A percentile compares a stretch with the other conserved stretches of the same genome.
These are phyloP conservation scores for Alloteropsis angusta DNA, from an alignment of 202 grass and related monocot species.

Conservation along the genomic window DNA sequence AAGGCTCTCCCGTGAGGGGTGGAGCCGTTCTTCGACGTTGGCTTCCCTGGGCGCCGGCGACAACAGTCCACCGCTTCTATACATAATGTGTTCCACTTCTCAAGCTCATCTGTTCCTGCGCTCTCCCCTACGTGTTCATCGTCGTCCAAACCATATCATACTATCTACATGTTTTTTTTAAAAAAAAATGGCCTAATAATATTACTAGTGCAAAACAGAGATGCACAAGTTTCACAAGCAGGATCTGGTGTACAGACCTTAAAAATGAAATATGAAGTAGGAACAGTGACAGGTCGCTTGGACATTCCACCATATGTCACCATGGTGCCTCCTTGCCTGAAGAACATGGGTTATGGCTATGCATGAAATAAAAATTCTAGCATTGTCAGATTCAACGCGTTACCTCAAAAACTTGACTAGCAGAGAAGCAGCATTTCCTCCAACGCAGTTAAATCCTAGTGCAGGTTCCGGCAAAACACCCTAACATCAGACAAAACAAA, in stretches of 20 bases:
- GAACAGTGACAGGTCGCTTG: constrained; percentile 68
- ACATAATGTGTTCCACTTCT: too few species aligned
- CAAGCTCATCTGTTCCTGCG: too few species aligned
- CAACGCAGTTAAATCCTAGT: constrained; percentile 92
- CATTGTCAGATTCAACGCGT: neutral
- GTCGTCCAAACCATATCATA: too few species aligned
- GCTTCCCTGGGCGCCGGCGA: too few species aligned
- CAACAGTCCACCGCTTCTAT: too few species aligned
- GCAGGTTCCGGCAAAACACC: constrained; percentile 64
- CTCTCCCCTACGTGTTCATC: too few species aligned
- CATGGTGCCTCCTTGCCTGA: constrained; percentile 85
- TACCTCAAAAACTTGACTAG: constrained; percentile 78
- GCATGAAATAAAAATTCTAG: neutral
- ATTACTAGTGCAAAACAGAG: neutral
- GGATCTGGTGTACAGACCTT: constrained; percentile 52
- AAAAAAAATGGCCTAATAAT: neutral
- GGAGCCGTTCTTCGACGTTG: too few species aligned
- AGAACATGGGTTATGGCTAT: neutral
- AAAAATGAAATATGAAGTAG: constrained; percentile 92
- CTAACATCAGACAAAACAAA: constrained; percentile 34
- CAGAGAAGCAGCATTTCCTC: constrained; percentile 70
- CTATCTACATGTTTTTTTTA: neutral
- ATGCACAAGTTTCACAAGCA: neutral
- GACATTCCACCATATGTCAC: constrained; percentile 98
- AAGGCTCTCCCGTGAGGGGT: too few species aligned